phyloP scores from a whole-genome alignment of 176 grass and related monocot species.

The Paspalum notatum region DNA sequence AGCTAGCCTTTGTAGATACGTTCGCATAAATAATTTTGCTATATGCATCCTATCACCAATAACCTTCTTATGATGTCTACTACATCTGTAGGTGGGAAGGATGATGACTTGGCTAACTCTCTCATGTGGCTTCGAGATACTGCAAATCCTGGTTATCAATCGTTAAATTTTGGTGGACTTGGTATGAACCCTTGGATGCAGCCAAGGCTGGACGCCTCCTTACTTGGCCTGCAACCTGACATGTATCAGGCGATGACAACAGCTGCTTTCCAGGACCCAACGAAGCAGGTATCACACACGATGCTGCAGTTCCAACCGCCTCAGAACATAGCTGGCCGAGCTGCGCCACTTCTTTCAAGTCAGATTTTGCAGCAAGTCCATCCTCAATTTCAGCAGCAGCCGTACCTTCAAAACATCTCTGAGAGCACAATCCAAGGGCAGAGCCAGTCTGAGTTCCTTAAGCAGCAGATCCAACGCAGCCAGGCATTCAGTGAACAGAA shows the following conservation, averaged over 20 bases:
- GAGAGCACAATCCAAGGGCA: slow-evolving; percentile 58
- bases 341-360: slow-evolving; percentile 46
- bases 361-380: slow-evolving; percentile 74
- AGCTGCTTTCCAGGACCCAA: slow-evolving; percentile 56
- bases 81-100: slow-evolving; percentile 86
- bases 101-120: slow-evolving; percentile 85
- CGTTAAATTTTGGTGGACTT: slow-evolving; percentile 76
- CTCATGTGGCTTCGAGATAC: slow-evolving; percentile 92
- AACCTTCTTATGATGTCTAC: slow-evolving; percentile 19
- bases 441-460: slow-evolving; percentile 63
- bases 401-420: slow-evolving; percentile 57
- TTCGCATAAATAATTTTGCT: neutral
- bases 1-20: slow-evolving; percentile 7
- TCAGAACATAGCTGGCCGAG: slow-evolving; percentile 59
- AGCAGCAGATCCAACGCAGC: slow-evolving; percentile 56
- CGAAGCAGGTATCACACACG: slow-evolving; percentile 63
- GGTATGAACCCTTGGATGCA: slow-evolving; percentile 83
- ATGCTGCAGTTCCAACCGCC: slow-evolving; percentile 92
- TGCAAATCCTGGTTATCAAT: slow-evolving; percentile 80
- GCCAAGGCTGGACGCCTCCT: slow-evolving; percentile 63
- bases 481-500: slow-evolving; percentile 62
- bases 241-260: slow-evolving; percentile 70
- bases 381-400: slow-evolving; percentile 67
- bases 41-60: slow-evolving; percentile 9
- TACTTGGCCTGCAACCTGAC: slow-evolving; percentile 74